Evolutionary conservation across 768 basidiomycete genomes (phyloP).

Genomic region (Tricholoma saponaceum): DNA sequence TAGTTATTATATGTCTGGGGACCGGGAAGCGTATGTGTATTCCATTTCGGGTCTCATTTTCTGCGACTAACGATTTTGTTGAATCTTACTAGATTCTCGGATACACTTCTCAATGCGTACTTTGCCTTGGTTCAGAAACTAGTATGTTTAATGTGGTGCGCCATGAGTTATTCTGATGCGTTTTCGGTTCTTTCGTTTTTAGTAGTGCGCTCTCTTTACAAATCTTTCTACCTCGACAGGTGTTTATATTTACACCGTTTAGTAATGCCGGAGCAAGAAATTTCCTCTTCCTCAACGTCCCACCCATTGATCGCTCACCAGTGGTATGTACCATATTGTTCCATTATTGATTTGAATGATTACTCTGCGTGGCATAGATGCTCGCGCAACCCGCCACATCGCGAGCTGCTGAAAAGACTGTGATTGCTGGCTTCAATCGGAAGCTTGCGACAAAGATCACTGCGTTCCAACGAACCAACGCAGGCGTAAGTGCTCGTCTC

Average conservation of each 20-base stretch:
- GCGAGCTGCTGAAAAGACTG: conserved; percentile 37
- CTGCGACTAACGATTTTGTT: not conserved
- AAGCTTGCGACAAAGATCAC: conserved; percentile 39
- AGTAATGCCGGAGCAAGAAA: conserved; percentile 52
- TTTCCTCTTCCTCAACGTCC: conserved; percentile 47
- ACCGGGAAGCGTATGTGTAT: conserved; percentile 42
- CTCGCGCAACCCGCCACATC: conserved; percentile 36
- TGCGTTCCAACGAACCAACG: conserved; percentile 38
- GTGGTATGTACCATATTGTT: conserved; percentile 22
- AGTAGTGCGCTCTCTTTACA: conserved; percentile 25
- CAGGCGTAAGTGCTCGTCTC: conserved; percentile 34
- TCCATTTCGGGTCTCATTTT: not conserved
- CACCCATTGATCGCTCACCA: conserved; percentile 38
- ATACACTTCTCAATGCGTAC: conserved; percentile 43
- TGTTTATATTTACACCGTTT: not conserved
- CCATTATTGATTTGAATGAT: not conserved
- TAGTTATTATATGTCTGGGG: conserved; percentile 43
- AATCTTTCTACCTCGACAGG: not conserved
- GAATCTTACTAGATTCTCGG: conserved; percentile 38
- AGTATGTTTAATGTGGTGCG: conserved; percentile 23
- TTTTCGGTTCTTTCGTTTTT: not conserved
- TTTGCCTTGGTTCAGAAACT: conserved; percentile 48
- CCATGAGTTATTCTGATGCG: not conserved
- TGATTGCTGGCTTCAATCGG: conserved; percentile 49
- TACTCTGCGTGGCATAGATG: conserved; percentile 34